phyloP scores from a whole-genome alignment of 164 flowering plant species.

The Vitis rupestris region DNA sequence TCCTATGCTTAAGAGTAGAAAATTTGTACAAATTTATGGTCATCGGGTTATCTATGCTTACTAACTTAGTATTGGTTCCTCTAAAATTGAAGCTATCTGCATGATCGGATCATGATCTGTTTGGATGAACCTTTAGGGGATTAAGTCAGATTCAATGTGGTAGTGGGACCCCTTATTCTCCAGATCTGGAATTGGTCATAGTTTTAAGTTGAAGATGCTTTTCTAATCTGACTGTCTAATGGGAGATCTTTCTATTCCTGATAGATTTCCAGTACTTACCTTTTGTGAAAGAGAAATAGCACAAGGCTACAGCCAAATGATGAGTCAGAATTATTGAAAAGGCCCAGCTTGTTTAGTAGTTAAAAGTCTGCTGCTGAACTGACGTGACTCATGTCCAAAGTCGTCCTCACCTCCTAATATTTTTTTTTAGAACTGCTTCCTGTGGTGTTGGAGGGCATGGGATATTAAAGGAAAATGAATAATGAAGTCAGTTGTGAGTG shows the following conservation, averaged over 20 bases:
- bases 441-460: no score
- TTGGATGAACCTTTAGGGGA: background rate
- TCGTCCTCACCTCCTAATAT: background rate
- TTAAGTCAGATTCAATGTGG: constrained; percentile 3
- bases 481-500: no score
- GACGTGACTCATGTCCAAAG: background rate
- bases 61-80: background rate
- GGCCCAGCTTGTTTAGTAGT: background rate
- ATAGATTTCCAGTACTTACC: constrained; percentile 1
- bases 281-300: background rate
- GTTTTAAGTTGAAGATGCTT: constrained; percentile 8
- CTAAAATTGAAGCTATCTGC: constrained; percentile 1
- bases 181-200: constrained; percentile 23
- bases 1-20: no score
- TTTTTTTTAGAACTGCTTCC: background rate
- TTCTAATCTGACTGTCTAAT: constrained; percentile 3
- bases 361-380: background rate
- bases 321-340: background rate
- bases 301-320: background rate
- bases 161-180: constrained; percentile 26
- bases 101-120: no score
- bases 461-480: no score
- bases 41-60: no score
- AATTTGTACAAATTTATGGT: no score
- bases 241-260: constrained; percentile 15